phyloP scores from a whole-genome alignment of 768 basidiomycete genomes.

The Suillus clintonianus region DNA sequence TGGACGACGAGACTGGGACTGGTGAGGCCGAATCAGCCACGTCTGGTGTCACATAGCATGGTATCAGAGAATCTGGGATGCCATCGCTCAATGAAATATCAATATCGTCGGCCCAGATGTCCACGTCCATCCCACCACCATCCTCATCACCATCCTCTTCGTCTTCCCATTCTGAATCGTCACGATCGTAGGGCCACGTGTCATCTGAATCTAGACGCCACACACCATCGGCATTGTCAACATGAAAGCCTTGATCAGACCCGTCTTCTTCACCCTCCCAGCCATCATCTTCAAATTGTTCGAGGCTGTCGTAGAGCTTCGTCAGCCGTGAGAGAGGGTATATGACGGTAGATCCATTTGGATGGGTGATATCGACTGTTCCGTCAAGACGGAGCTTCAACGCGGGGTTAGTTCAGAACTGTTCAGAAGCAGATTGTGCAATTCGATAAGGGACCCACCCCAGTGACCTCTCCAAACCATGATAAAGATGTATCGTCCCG shows the following conservation, averaged over 20 bases:
- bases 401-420: conserved; percentile 11
- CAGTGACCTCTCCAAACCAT: conserved; percentile 90
- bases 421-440: conserved; percentile 5
- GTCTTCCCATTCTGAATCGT: conserved; percentile 35
- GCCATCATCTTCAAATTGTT: conserved; percentile 72
- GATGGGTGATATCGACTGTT: conserved; percentile 69
- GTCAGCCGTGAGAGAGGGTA: conserved; percentile 73
- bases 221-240: conserved; percentile 42
- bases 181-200: conserved; percentile 28
- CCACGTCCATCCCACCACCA: conserved; percentile 40
- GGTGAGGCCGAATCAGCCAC: conserved; percentile 23
- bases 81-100: conserved; percentile 20
- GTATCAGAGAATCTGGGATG: conserved; percentile 12
- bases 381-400: conserved; percentile 74
- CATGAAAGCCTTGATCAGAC: conserved; percentile 37
- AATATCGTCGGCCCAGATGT: conserved; percentile 28
- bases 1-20: conserved; percentile 28
- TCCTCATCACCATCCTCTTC: conserved; percentile 28
- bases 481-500: conserved; percentile 45
- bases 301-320: conserved; percentile 77
- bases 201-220: conserved; percentile 47
- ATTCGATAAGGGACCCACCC: conserved; percentile 43
- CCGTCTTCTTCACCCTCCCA: conserved; percentile 51
- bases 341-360: conserved; percentile 48
- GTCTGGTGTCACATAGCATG: conserved; percentile 20